Conservation (phyloP, 306 rosid species). For the Rubus idaeus region DNA sequence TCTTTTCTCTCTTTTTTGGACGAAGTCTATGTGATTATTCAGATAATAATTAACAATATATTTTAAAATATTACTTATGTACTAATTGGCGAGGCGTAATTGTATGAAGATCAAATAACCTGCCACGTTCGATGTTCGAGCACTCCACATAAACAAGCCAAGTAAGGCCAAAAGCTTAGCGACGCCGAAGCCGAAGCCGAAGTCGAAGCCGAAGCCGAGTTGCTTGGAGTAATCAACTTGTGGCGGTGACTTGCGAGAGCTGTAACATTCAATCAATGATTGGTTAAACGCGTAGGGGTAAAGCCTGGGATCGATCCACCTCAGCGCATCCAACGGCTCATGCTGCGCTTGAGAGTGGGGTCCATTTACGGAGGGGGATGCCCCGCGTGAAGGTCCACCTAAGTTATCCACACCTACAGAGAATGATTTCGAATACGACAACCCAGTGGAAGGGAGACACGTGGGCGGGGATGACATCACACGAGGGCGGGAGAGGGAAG, state of each 20-base stretch:
- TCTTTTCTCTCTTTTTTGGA: too few relatives aligned
- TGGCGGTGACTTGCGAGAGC: not conserved
- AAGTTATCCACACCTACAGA: conserved; percentile 16
- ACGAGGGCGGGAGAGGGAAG: not conserved
- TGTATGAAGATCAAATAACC: not conserved
- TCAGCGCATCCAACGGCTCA: conserved; percentile 43
- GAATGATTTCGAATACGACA: conserved; percentile 11
- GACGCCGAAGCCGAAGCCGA: not conserved
- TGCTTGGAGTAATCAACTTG: conserved; percentile 17
- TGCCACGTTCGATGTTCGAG: not conserved
- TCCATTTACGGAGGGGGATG: not conserved
- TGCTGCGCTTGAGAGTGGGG: conserved; percentile 17
- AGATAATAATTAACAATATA: too few relatives aligned
- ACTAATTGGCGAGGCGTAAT: not conserved
- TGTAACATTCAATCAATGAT: conserved; percentile 26
- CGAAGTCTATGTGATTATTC: too few relatives aligned
- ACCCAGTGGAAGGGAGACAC: conserved; percentile 4
- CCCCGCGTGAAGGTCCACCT: conserved; percentile 24
- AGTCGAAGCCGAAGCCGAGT: conserved; percentile 17
- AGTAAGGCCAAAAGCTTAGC: not conserved
- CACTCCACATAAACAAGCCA: too few relatives aligned
- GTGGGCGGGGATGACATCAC: not conserved
- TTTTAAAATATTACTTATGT: too few relatives aligned
- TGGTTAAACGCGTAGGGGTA: conserved; percentile 29
- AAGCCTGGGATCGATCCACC: conserved; percentile 33